Percentiles rank a stretch among this genome's conserved stretches.
Evolutionary conservation across 306 rosid genomes (phyloP).

Genomic region (Medicago lupulina): DNA sequence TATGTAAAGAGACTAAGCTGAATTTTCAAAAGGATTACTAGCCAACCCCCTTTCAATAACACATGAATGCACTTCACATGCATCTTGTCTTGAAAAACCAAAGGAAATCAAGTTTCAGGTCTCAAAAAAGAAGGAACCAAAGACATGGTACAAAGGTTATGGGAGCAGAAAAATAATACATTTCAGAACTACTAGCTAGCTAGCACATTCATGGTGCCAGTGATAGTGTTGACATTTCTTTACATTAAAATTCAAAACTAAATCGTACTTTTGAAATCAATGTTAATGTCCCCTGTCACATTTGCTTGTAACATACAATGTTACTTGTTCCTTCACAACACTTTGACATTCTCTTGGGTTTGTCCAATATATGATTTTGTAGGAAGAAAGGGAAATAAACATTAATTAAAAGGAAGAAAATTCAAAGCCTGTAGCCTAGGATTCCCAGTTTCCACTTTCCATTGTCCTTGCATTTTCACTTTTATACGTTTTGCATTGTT

Average conservation of each 20-base stretch:
- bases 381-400: slow-evolving; percentile 25
- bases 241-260: slow-evolving; percentile 38
- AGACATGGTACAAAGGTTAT: slow-evolving; percentile 26
- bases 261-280: slow-evolving; percentile 43
- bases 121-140: slow-evolving; percentile 22
- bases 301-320: slow-evolving; percentile 23
- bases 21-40: too few relatives aligned
- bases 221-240: slow-evolving; percentile 39
- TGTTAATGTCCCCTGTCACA: slow-evolving; percentile 41
- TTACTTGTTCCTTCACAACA: slow-evolving; percentile 35
- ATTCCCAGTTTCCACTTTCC: slow-evolving; percentile 26
- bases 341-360: slow-evolving; percentile 37
- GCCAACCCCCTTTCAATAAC: background rate
- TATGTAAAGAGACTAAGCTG: too few relatives aligned
- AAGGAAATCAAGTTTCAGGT: background rate
- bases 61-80: slow-evolving; percentile 2
- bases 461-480: slow-evolving; percentile 34
- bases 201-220: slow-evolving; percentile 42
- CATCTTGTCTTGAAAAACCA: background rate
- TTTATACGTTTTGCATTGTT: slow-evolving; percentile 15
- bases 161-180: slow-evolving; percentile 19
- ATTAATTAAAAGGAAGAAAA: slow-evolving; percentile 40
- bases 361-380: slow-evolving; percentile 27
- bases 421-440: slow-evolving; percentile 40
- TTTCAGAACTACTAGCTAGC: slow-evolving; percentile 24